Evolutionary conservation across 2,329 filamentous ascomycete species (phyloP).

Genomic region (Exophiala sp.): DNA sequence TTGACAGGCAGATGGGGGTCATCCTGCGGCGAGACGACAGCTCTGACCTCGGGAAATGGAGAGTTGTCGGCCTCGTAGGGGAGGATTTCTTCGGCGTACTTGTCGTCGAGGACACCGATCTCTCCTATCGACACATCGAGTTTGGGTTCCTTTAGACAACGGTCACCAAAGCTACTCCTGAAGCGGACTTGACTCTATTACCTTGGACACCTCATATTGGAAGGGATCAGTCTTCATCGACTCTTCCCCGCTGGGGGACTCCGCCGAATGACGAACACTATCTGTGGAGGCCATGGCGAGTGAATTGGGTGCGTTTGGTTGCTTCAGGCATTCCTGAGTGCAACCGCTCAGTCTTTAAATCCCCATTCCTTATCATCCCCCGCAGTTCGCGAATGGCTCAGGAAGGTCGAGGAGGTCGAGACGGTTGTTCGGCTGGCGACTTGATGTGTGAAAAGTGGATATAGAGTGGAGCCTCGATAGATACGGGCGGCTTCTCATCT

Average conservation of each 20-base stretch:
- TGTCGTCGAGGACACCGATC: background rate
- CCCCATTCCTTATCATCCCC: background rate
- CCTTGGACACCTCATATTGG: background rate
- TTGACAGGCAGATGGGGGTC: slow-evolving; percentile 73
- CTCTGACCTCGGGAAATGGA: slow-evolving; percentile 66
- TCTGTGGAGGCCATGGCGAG: background rate
- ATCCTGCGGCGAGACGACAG: slow-evolving; percentile 69
- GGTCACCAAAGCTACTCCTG: background rate
- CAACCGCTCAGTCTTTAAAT: too few species aligned
- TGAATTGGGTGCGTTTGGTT: too few species aligned
- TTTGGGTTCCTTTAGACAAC: background rate
- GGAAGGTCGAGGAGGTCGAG: too few species aligned
- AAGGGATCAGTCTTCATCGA: background rate
- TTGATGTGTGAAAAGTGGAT: too few species aligned
- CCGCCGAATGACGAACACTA: background rate
- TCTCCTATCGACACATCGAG: background rate
- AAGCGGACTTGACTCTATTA: background rate
- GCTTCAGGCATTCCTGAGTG: background rate
- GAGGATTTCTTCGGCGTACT: background rate
- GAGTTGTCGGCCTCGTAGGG: slow-evolving; percentile 28
- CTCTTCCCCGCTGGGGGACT: background rate
- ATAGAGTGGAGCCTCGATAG: too few species aligned
- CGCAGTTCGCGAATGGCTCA: too few species aligned
- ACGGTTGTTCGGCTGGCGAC: too few species aligned
- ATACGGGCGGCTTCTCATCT: too few species aligned